Evolutionary conservation across 2,329 filamentous ascomycete genomes (phyloP).

Genomic region (Phyllosticta citrichinensis): DNA sequence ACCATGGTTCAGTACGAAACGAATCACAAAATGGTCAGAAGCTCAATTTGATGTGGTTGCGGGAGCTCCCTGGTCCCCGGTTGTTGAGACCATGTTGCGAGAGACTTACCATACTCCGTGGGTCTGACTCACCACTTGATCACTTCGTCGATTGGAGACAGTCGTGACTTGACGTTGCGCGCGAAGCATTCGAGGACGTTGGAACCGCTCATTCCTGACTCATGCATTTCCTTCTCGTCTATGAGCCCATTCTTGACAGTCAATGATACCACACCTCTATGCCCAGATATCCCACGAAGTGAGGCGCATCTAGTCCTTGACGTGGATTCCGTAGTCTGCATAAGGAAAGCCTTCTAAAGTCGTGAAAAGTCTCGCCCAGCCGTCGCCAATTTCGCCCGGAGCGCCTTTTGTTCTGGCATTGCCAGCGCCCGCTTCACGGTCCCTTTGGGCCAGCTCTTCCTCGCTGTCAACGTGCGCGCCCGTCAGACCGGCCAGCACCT

Average conservation of each 20-base stretch:
- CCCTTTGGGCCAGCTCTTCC: conserved; percentile 25
- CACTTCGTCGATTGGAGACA: too few species aligned
- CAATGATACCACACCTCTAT: not conserved
- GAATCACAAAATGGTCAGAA: too few species aligned
- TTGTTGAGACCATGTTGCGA: too few species aligned
- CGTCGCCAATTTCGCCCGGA: conserved; percentile 49
- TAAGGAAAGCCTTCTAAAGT: conserved; percentile 53
- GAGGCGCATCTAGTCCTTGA: not conserved
- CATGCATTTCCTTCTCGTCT: not conserved
- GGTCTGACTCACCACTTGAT: not conserved
- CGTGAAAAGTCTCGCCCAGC: conserved; percentile 44
- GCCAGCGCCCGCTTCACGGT: conserved; percentile 23
- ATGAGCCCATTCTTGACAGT: not conserved
- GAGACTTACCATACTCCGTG: too few species aligned
- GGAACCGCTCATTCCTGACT: not conserved
- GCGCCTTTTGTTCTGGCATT: conserved; percentile 34
- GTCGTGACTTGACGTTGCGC: too few species aligned
- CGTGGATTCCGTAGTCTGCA: conserved; percentile 45
- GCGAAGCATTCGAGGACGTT: not conserved
- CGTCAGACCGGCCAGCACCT: conserved; percentile 74
- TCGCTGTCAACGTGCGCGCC: conserved; percentile 55
- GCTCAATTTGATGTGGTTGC: too few species aligned
- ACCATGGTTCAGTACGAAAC: too few species aligned
- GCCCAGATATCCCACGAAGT: not conserved
- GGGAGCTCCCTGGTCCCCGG: too few species aligned